Percentiles rank a stretch among this genome's conserved stretches.
Conservation (phyloP, 2,329 filamentous ascomycete species). For the Pseudogymnoascus pannorum region DNA sequence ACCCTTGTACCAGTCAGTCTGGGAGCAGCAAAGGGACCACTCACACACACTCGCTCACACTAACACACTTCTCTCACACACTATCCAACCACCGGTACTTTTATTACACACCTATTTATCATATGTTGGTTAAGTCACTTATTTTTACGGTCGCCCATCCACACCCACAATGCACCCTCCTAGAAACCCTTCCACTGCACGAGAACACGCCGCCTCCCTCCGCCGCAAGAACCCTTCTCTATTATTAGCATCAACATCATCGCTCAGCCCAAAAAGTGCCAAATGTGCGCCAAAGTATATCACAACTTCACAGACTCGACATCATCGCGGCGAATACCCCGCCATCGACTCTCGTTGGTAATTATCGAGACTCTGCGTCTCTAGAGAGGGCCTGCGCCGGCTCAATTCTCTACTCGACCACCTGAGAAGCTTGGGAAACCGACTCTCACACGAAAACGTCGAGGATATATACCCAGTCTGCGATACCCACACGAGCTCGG, state of each 20-base stretch:
- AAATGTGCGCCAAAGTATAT: slow-evolving; percentile 5
- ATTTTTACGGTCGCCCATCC: neutral
- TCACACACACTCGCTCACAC: neutral
- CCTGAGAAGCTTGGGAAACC: slow-evolving; percentile 5
- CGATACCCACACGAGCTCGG: neutral
- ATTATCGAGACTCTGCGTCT: slow-evolving; percentile 4
- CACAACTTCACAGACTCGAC: slow-evolving; percentile 5
- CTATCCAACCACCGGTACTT: neutral
- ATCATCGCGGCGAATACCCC: slow-evolving; percentile 4
- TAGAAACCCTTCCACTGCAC: slow-evolving; percentile 4
- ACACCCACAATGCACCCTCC: neutral
- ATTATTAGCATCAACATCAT: slow-evolving; percentile 11
- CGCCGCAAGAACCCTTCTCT: slow-evolving; percentile 9
- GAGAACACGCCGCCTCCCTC: slow-evolving; percentile 7
- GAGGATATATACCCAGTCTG: slow-evolving; percentile 7
- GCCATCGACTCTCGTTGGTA: slow-evolving; percentile 1
- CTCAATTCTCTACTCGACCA: slow-evolving; percentile 6
- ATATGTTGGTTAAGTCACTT: neutral
- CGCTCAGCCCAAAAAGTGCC: slow-evolving; percentile 6
- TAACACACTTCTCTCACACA: neutral
- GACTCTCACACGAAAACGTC: neutral
- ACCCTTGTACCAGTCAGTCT: neutral
- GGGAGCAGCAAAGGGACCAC: neutral
- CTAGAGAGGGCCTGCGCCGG: slow-evolving; percentile 1
- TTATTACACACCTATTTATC: neutral